Evolutionary conservation across 73 alveolate genomes (phyloP).

Genomic region (Paramecium bursaria): DNA sequence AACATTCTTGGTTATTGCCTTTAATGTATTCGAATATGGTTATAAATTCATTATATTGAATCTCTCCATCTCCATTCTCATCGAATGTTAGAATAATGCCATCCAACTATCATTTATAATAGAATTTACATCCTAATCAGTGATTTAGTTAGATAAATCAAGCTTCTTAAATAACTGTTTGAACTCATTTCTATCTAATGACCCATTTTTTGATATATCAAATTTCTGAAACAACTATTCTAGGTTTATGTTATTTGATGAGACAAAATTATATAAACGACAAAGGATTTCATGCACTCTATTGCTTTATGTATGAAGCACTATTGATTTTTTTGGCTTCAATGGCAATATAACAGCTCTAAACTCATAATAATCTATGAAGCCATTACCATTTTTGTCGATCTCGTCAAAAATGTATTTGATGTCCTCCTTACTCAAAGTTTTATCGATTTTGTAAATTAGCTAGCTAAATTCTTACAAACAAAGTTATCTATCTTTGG

Average conservation of each 20-base stretch:
- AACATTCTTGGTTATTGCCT: conserved; percentile 5
- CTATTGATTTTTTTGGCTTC: neutral
- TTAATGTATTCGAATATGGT: neutral
- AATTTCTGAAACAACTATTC: conserved; percentile 39
- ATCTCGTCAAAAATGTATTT: conserved; percentile 53
- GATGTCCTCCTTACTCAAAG: conserved; percentile 20
- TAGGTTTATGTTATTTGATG: conserved; percentile 19
- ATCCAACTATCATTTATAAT: conserved; percentile 18
- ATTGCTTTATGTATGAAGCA: neutral
- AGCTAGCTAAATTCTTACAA: conserved; percentile 26
- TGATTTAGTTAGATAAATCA: neutral
- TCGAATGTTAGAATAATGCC: conserved; percentile 34
- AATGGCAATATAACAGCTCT: conserved; percentile 14
- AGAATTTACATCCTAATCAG: neutral
- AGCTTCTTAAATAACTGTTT: conserved; percentile 12
- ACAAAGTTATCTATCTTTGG: conserved; percentile 16
- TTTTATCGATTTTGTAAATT: neutral
- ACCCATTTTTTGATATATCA: conserved; percentile 40
- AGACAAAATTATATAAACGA: neutral
- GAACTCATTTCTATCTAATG: conserved; percentile 44
- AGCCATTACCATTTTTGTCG: conserved; percentile 52
- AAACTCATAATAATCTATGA: conserved; percentile 29
- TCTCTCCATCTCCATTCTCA: conserved; percentile 63
- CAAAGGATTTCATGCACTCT: neutral
- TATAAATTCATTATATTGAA: conserved; percentile 45